These are phyloP conservation scores for Crithidia fasciculata DNA, from an alignment of 208 protist genomes.

Conservation along the genomic window DNA sequence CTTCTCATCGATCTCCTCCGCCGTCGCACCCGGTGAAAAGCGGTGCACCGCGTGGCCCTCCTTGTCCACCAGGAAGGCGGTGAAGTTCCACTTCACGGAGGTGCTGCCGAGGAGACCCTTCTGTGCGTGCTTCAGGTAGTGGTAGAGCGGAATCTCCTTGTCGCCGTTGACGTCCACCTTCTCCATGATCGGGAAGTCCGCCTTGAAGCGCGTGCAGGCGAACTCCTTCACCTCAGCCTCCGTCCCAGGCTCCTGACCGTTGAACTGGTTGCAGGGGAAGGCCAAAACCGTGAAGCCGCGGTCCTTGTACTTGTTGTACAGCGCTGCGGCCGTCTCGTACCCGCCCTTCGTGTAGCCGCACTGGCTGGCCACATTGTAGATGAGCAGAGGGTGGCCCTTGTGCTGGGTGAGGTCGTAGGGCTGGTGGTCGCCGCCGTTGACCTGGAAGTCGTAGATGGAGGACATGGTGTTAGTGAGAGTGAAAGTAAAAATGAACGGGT, in stretches of 20 bases:
- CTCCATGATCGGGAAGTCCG: constrained; percentile 87
- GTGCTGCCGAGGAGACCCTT: constrained; percentile 67
- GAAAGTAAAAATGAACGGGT: constrained; percentile 54
- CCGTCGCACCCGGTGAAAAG: constrained; percentile 69
- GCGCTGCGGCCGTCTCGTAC: constrained; percentile 74
- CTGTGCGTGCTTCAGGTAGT: constrained; percentile 76
- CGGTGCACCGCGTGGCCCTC: constrained; percentile 70
- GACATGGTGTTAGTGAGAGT: constrained; percentile 28
- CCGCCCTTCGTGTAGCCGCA: constrained; percentile 90
- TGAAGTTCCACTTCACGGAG: constrained; percentile 95
- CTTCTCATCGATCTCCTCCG: constrained; percentile 65
- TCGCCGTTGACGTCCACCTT: constrained; percentile 93
- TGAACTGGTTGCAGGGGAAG: constrained; percentile 85
- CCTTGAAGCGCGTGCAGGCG: constrained; percentile 65
- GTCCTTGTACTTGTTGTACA: constrained; percentile 90
- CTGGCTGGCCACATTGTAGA: constrained; percentile 93
- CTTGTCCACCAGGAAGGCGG: constrained; percentile 88
- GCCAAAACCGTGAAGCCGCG: constrained; percentile 89
- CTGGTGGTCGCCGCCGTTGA: constrained; percentile 68
- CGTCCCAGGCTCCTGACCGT: constrained; percentile 30
- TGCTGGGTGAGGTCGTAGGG: constrained; percentile 88
- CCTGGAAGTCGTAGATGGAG: constrained; percentile 86
- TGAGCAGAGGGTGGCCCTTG: constrained; percentile 89
- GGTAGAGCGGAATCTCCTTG: constrained; percentile 79
- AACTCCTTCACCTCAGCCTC: constrained; percentile 81